Conservation (phyloP, 1,139 yeast genomes). For the Nakaseomyces kungkrabaensis region DNA sequence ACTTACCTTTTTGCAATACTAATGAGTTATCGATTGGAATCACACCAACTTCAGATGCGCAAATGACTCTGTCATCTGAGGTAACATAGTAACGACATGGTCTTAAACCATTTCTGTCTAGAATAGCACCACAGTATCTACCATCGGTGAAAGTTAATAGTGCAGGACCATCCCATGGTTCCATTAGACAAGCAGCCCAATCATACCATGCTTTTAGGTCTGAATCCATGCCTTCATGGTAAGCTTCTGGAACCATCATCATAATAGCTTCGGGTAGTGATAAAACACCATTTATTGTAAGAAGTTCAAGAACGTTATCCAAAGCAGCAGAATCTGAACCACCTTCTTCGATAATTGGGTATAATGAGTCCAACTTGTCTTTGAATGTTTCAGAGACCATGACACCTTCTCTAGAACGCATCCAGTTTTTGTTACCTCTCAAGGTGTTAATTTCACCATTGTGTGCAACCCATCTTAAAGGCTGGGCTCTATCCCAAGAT, state of each 20-base stretch:
- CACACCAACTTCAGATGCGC: slow-evolving; percentile 98
- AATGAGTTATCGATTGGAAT: slow-evolving; percentile 78
- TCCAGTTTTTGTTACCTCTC: slow-evolving; percentile 98
- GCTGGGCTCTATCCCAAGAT: slow-evolving; percentile 99
- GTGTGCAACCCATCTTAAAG: slow-evolving; percentile 94
- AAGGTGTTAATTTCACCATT: slow-evolving; percentile 97
- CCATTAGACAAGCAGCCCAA: slow-evolving; percentile 99
- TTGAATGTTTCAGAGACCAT: slow-evolving; percentile 84
- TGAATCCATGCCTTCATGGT: slow-evolving; percentile 95
- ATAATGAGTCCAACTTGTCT: slow-evolving; percentile 80
- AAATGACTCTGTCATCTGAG: slow-evolving; percentile 88
- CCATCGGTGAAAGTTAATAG: slow-evolving; percentile 95
- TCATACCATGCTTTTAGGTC: slow-evolving; percentile 91
- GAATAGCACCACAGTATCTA: slow-evolving; percentile 94
- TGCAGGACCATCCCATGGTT: slow-evolving; percentile 99
- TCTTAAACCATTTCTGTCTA: slow-evolving; percentile 94
- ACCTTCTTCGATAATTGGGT: slow-evolving; percentile 95
- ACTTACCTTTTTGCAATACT: slow-evolving; percentile 81
- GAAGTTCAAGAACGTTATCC: slow-evolving; percentile 86
- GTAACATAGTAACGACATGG: slow-evolving; percentile 97
- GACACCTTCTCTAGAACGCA: slow-evolving; percentile 97
- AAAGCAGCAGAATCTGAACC: slow-evolving; percentile 99
- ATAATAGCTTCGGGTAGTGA: slow-evolving; percentile 95
- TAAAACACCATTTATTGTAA: slow-evolving; percentile 84
- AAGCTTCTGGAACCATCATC: slow-evolving; percentile 96